Evolutionary conservation across 2,329 filamentous ascomycete species (phyloP), one percentile per base, ranked within the genome.

Genomic region (Dissoconium aciculare): DNA sequence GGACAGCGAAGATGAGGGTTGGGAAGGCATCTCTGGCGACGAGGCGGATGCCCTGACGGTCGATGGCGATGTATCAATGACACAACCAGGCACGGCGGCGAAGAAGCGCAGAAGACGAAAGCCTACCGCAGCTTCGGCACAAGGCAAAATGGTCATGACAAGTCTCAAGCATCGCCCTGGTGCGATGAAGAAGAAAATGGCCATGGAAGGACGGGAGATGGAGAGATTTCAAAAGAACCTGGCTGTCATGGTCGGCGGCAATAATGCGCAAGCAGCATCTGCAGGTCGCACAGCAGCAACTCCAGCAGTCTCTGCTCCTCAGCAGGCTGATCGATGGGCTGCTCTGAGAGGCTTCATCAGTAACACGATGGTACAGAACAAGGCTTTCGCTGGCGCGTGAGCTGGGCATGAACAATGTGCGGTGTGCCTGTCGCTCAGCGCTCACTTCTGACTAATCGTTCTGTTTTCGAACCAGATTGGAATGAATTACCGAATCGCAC

Each of bases 351-450:
- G 66, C 6, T 91, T 87, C 50, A 91, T 94, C 30, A 77, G 80
- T 2, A 68, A 75, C 25, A 94, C 82, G 1, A 82, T 93, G 74
- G 82, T 93, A 58, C 78, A 82, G 55, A 87, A 87, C 45, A 72
- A 78, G 10, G 80, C 78, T 3, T 92, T 92, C 30, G 39, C 32
- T 30, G 41, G 37, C 28, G 30, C 27, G 8, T 45, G 42, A 45
- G n/a, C n/a, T n/a, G n/a, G n/a, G n/a, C n/a, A n/a, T n/a, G n/a
- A n/a, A n/a, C n/a, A n/a, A n/a, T n/a, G n/a, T n/a, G n/a, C n/a
- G n/a, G n/a, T n/a, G n/a, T n/a, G n/a, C n/a, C n/a, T n/a, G n/a
- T n/a, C n/a, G n/a, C n/a, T n/a, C n/a, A n/a, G n/a, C n/a, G n/a
- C n/a, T n/a, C n/a, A n/a, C n/a, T n/a, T n/a, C n/a, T n/a, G n/a